These are phyloP conservation scores for Mucor saturninus DNA, from an alignment of 371 early-diverging fungal genomes.

Conservation along the genomic window DNA sequence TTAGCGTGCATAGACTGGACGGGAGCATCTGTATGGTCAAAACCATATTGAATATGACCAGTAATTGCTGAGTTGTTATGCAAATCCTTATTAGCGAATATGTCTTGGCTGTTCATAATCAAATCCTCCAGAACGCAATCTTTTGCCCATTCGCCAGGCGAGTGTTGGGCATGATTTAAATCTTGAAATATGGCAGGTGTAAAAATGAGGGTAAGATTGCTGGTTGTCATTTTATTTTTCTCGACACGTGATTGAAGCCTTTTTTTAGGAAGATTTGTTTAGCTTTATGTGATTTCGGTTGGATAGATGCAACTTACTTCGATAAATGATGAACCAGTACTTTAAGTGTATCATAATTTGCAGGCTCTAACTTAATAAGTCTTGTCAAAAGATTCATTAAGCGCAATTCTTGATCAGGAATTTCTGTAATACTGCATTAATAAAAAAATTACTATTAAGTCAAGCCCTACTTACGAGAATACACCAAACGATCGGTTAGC, in stretches of 20 bases:
- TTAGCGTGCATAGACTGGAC: conserved; percentile 6
- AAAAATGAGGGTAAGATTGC: conserved; percentile 60
- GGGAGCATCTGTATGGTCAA: conserved; percentile 16
- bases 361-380: conserved; percentile 54
- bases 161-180: conserved; percentile 50
- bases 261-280: background rate
- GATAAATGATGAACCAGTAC: conserved; percentile 57
- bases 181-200: conserved; percentile 70
- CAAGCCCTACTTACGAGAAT: conserved; percentile 52
- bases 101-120: conserved; percentile 37
- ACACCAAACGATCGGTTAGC: conserved; percentile 58
- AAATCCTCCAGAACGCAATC: conserved; percentile 58
- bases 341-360: conserved; percentile 64
- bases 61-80: conserved; percentile 53
- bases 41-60: conserved; percentile 52
- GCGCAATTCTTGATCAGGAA: conserved; percentile 52
- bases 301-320: conserved; percentile 37
- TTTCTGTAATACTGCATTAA: conserved; percentile 32
- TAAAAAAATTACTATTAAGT: background rate
- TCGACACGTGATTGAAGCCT: conserved; percentile 43
- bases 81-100: conserved; percentile 54
- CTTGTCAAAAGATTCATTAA: conserved; percentile 57
- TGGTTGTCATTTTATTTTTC: conserved; percentile 63
- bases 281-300: background rate
- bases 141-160: conserved; percentile 51